A percentile compares a stretch with the other conserved stretches of the same genome.
These are phyloP conservation scores for Sungouiozyma ichnusensis DNA, from an alignment of 805 yeast species.

Conservation along the genomic window DNA sequence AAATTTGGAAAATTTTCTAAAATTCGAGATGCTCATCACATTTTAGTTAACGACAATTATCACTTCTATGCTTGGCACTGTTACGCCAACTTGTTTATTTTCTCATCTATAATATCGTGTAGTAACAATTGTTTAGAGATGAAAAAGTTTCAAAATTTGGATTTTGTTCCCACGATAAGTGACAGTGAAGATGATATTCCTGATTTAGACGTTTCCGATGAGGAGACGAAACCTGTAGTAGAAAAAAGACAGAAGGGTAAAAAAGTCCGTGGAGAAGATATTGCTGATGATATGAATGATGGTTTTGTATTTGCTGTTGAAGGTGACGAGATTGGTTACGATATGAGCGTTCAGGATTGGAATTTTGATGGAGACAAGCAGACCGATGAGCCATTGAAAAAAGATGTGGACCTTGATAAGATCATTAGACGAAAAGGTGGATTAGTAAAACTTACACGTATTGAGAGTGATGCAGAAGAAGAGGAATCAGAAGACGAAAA, in stretches of 20 bases:
- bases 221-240: constrained; percentile 20
- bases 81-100: no score
- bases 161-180: constrained; percentile 61
- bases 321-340: constrained; percentile 28
- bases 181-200: constrained; percentile 67
- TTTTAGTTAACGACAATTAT: no score
- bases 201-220: constrained; percentile 40
- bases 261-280: constrained; percentile 17
- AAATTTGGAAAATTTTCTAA: not conserved
- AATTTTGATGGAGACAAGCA: constrained; percentile 47
- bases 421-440: constrained; percentile 86
- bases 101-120: no score
- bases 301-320: constrained; percentile 62
- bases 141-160: constrained; percentile 22
- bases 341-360: constrained; percentile 64
- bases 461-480: constrained; percentile 32
- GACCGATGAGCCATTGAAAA: constrained; percentile 22
- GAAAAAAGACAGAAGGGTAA: constrained; percentile 18
- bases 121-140: constrained; percentile 1
- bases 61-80: no score
- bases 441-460: constrained; percentile 42
- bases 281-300: constrained; percentile 51
- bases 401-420: constrained; percentile 76
- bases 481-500: constrained; percentile 37
- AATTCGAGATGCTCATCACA: constrained; percentile 1